Evolutionary conservation across 2,329 filamentous ascomycete genomes (phyloP), one percentile per base, ranked within the genome.

Genomic region (Penicillium polonicum): DNA sequence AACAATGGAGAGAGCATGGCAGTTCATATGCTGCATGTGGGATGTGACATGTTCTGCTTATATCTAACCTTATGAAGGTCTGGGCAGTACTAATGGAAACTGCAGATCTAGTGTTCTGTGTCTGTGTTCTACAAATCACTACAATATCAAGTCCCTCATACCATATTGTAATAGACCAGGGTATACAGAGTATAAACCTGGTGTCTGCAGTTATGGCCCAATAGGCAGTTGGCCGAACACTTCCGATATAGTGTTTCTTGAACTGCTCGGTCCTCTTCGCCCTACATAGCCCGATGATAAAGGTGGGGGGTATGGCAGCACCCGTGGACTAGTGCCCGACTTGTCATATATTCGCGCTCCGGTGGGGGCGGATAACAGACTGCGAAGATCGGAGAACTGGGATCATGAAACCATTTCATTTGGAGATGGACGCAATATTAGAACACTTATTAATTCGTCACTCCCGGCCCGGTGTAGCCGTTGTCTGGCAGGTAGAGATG

Each of bases 401-500:
- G 39, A 48, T 56, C 60, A 60, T 60, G 45, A 60, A 48, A 52
- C 61, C 57, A 56, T 62, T 60, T 57, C 57, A 65, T 64, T 62
- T 36, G 44, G 53, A 42, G 48, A 44, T 51, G 46, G 54, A 54
- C 50, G 19, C 55, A 44, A 58, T 62, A 68, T 66, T 65, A 63
- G 61, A 58, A 62, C 60, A 64, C 46, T 58, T 48, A 69, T 70
- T 68, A 70, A 65, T 70, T 68, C 58, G 70, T 77, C 70, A 78
- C 82, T 74, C 84, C 88, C 65, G 83, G 93, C 74, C 85, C 90
- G 64, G 84, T 82, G 80, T 99, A 99, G 70, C 88, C 86, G 71
- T 89, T 90, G 80, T 99, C 93, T 43, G 94, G 94, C 71, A 99
- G 83, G 77, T 97, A 99, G 74, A 99, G 79, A 81, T 97, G 94